phyloP scores from a whole-genome alignment of 2,329 filamentous ascomycete species.

The Ceratocystis diversiconidia region DNA sequence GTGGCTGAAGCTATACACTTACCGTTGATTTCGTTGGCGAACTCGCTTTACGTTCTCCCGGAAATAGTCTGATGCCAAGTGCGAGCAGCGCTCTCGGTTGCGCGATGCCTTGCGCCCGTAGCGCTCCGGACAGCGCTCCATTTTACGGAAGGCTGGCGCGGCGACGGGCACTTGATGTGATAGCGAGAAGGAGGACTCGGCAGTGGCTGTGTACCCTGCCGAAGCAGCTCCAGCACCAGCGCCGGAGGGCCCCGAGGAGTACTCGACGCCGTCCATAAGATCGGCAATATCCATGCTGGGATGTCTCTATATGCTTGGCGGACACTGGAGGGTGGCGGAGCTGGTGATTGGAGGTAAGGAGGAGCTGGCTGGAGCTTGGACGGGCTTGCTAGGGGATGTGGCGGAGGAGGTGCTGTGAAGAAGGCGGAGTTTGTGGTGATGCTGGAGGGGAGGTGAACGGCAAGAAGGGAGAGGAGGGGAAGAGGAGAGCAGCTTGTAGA shows the following conservation, averaged over 20 bases:
- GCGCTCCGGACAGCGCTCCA: constrained; percentile 16
- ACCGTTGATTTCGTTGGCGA: constrained; percentile 16
- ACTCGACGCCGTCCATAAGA: constrained; percentile 17
- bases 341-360: background rate
- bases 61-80: constrained; percentile 16
- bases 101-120: constrained; percentile 16
- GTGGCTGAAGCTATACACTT: constrained; percentile 21
- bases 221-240: background rate
- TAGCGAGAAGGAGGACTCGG: background rate
- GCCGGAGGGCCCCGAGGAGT: constrained; percentile 1
- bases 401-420: too few relatives aligned
- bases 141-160: constrained; percentile 11
- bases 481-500: background rate
- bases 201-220: background rate
- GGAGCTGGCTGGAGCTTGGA: background rate
- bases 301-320: too few relatives aligned
- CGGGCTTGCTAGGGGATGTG: background rate
- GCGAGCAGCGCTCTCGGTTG: constrained; percentile 16
- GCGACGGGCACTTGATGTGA: constrained; percentile 4
- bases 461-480: background rate
- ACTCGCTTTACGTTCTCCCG: constrained; percentile 17
- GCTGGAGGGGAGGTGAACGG: too few relatives aligned
- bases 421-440: too few relatives aligned
- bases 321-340: constrained; percentile 1
- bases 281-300: constrained; percentile 16